Base-by-base conservation (phyloP, 2,329 filamentous ascomycete genomes). In the Neonectria coccinea region DNA sequence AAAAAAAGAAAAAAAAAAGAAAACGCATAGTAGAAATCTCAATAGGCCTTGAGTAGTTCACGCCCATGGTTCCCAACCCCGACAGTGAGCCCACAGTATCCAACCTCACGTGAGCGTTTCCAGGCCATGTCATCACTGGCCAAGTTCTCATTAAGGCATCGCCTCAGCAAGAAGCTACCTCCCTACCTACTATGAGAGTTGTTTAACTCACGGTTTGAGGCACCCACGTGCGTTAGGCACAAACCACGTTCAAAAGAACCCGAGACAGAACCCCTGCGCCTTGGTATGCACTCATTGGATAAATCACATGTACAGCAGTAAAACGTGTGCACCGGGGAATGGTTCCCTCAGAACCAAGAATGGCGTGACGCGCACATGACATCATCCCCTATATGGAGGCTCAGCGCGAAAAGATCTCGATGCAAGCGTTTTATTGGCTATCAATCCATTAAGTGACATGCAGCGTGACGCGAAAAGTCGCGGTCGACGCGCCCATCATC, bases 391-490 rank as follows among this genome's bases (percentile, higher is more conserved):
- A 12, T 59, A 56, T 62, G 52, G 20, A 18, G 52, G 42, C 25
- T 51, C 25, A 47, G 33, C 33, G 27, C 36, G 27, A 67, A 57
- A 29, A 41, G 9, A 47, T 39, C 29, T 36, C 36, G 52, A 41
- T 20, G 25, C 31, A 39, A n/a, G 20, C 18, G 20, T 39, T 41
- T 73, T 64, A 74, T 74, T 74, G 72, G 72, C 50, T 53, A 25
- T 48, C 12, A 41, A 33, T 22, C 20, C 45, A 52, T 66, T 66
- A 56, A 63, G 66, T 68, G 45, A 61, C 41, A 53, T 56, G 65
- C 45, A 41, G 62, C 57, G 55, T 52, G 27, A 61, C 72, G 65
- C 72, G 72, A 73, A 71, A 69, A 60, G 51, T 67, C 70, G 66
- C 69, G 69, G 36, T 10, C 45, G 62, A 70, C 72, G 69, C 66